phyloP scores from a whole-genome alignment of 768 basidiomycete genomes.

The Agaricus blazei region DNA sequence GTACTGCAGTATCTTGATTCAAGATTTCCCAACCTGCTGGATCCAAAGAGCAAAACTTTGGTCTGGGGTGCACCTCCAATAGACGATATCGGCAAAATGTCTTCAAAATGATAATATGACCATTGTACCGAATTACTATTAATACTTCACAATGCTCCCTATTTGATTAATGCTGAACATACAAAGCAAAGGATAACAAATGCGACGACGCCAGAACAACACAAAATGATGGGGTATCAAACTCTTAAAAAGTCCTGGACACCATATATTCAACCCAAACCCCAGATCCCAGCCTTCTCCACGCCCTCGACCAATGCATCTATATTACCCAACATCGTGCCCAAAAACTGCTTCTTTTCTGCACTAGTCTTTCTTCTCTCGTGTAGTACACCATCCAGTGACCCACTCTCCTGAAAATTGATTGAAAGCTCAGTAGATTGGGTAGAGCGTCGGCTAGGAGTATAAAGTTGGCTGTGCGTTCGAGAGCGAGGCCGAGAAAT shows the following conservation, averaged over 20 bases:
- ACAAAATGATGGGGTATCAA: slow-evolving; percentile 11
- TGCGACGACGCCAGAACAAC: slow-evolving; percentile 9
- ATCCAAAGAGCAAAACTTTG: slow-evolving; percentile 57
- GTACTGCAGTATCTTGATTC: slow-evolving; percentile 40
- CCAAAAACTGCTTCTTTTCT: slow-evolving; percentile 78
- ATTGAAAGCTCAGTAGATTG: slow-evolving; percentile 1
- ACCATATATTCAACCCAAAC: slow-evolving; percentile 36
- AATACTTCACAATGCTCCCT: not conserved
- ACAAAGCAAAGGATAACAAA: slow-evolving; percentile 9
- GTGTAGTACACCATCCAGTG: slow-evolving; percentile 11
- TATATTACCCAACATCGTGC: slow-evolving; percentile 85
- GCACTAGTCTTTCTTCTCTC: slow-evolving; percentile 53
- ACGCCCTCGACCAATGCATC: slow-evolving; percentile 88
- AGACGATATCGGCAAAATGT: slow-evolving; percentile 39
- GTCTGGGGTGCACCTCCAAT: slow-evolving; percentile 73
- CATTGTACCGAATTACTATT: not conserved
- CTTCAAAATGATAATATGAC: slow-evolving; percentile 1
- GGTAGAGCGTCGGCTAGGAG: slow-evolving; percentile 5
- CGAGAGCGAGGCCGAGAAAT: slow-evolving; percentile 7
- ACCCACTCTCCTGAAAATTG: not conserved
- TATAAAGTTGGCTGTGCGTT: slow-evolving; percentile 6
- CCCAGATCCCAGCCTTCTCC: slow-evolving; percentile 84
- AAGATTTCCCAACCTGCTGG: slow-evolving; percentile 46
- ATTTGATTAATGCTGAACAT: slow-evolving; percentile 1
- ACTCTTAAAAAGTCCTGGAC: not conserved